Conservation (phyloP, 169 alveolate genomes). For the Plasmodium coatneyi region DNA sequence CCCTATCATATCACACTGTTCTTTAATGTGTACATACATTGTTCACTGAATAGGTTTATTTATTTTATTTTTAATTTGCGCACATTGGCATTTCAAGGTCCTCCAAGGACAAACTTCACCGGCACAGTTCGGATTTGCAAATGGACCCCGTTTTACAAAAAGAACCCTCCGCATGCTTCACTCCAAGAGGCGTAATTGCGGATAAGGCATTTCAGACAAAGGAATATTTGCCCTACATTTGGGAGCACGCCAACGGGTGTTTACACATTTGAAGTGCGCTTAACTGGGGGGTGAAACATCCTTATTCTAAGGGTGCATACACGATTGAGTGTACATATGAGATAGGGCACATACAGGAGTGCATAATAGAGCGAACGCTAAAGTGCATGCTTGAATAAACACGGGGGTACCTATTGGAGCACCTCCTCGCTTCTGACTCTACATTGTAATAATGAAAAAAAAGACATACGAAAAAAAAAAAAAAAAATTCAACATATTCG, state of each 20-base stretch:
- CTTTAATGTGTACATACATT: constrained; percentile 44
- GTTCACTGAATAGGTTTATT: neutral
- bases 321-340: neutral
- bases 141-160: neutral
- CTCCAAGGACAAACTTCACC: neutral
- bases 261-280: neutral
- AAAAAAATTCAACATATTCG: neutral
- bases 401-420: neutral
- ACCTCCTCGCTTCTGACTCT: neutral
- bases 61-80: neutral
- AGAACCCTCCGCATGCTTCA: neutral
- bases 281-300: neutral
- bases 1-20: neutral
- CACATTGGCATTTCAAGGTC: neutral
- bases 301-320: neutral
- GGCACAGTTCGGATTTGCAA: neutral
- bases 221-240: neutral
- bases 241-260: neutral
- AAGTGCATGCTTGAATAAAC: neutral
- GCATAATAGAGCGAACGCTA: neutral
- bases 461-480: constrained; percentile 35
- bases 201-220: neutral
- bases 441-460: constrained; percentile 11
- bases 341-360: neutral
- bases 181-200: neutral